Percentiles rank a stretch among this genome's conserved stretches.
phyloP scores from a whole-genome alignment of 139 green algal genomes.

The Axilococcus clingmanii region DNA sequence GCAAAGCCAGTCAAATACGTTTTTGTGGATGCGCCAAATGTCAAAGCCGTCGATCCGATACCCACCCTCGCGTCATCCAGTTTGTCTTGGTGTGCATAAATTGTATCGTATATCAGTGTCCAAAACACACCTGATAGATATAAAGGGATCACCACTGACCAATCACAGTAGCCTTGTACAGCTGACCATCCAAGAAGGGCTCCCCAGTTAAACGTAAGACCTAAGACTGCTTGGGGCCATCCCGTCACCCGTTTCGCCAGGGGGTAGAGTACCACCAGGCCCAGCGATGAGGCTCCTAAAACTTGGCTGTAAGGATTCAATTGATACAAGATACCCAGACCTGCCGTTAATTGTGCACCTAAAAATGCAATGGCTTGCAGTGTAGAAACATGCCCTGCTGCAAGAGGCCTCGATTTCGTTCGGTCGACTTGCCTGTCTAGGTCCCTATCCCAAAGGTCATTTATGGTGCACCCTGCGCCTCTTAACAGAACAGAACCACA shows the following conservation, averaged over 20 bases:
- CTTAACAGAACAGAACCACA: slow-evolving; percentile 72
- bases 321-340: slow-evolving; percentile 85
- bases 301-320: slow-evolving; percentile 83
- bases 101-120: slow-evolving; percentile 97
- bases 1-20: slow-evolving; percentile 43
- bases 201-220: slow-evolving; percentile 97
- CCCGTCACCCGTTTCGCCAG: slow-evolving; percentile 91
- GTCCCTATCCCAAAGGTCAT: slow-evolving; percentile 91
- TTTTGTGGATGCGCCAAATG: slow-evolving; percentile 59
- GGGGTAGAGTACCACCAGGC: slow-evolving; percentile 86
- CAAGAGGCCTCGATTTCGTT: slow-evolving; percentile 61
- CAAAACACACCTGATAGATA: slow-evolving; percentile 74
- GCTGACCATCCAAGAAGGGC: slow-evolving; percentile 87
- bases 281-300: slow-evolving; percentile 79
- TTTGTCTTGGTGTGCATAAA: slow-evolving; percentile 98
- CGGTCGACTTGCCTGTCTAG: slow-evolving; percentile 69
- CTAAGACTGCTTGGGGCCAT: slow-evolving; percentile 76
- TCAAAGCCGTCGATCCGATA: slow-evolving; percentile 85
- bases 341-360: slow-evolving; percentile 64
- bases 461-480: slow-evolving; percentile 91
- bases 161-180: slow-evolving; percentile 57
- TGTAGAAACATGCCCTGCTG: slow-evolving; percentile 40
- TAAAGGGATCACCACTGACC: slow-evolving; percentile 68
- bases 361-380: slow-evolving; percentile 61
- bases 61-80: slow-evolving; percentile 71